These are phyloP conservation scores for Yamadazyma laniorum DNA, from an alignment of 805 yeast genomes.

Conservation along the genomic window DNA sequence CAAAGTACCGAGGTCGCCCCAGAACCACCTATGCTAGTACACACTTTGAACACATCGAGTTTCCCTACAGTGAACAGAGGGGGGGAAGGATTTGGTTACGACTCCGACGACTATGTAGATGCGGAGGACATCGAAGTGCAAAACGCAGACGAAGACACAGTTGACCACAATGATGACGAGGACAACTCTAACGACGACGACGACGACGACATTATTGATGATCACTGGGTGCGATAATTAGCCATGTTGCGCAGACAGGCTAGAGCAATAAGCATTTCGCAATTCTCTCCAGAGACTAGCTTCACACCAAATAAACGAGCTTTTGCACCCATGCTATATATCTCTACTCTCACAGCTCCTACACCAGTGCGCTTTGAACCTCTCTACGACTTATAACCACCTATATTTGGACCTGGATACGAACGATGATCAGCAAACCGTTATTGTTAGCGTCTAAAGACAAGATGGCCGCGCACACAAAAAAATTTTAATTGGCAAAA, in stretches of 20 bases:
- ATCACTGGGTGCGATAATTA: slow-evolving; percentile 5
- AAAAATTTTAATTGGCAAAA: slow-evolving; percentile 1
- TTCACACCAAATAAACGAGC: no score
- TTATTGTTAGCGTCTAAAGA: no score
- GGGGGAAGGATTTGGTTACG: slow-evolving; percentile 32
- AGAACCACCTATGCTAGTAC: neutral
- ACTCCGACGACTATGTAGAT: slow-evolving; percentile 23
- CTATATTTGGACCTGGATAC: no score
- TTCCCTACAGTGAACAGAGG: slow-evolving; percentile 22
- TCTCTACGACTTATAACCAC: no score
- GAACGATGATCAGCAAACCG: no score
- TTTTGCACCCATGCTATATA: no score
- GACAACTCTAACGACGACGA: neutral
- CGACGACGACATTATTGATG: neutral
- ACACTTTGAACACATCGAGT: neutral
- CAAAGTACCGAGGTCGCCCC: slow-evolving; percentile 1
- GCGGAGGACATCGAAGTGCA: slow-evolving; percentile 17
- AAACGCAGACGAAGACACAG: slow-evolving; percentile 11
- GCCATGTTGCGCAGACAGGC: no score
- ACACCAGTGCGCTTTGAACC: no score
- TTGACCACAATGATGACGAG: slow-evolving; percentile 4
- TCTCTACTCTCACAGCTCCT: no score
- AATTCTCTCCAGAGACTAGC: no score
- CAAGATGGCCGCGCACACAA: slow-evolving; percentile 1
- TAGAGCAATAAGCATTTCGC: no score